Base-by-base conservation (phyloP, 73 alveolate genomes). In the Diophrys sp. region DNA sequence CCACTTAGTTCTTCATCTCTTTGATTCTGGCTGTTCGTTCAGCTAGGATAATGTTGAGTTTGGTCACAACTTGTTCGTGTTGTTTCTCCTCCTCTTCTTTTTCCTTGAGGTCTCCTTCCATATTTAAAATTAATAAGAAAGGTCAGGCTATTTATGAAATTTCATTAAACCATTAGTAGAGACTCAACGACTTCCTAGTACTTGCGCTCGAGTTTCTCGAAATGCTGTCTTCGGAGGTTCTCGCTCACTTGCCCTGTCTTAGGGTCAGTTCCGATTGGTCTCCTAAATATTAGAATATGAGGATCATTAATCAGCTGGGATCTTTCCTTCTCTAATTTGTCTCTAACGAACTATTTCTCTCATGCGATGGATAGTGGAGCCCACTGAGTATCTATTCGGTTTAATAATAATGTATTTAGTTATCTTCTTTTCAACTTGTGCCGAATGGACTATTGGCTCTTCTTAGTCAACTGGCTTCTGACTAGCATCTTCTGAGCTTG, bases 201-300 rank as follows among this genome's bases (percentile, higher is more conserved):
- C 18, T 44, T 44, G 5, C 62, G 5, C 18, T 44, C 62, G 5
- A 11, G 18, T 44, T 18, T 44, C n/a, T 44, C 62, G 18, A 44
- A 18, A 44, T 44, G 62, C 18, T 44, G 62, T 44, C 62, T 1
- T 33, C 28, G 29, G 24, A 71, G 34, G 33, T 31, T 71, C 31
- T 31, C 34, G 11, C 32, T 67, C 14, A 84, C 91, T 55, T 53
- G 18, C 23, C 97, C 97, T 31, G 95, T 83, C 27, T 80, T 70
- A 5, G 93, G 95, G 77, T 91, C 89, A 62, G 93, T 82, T 0
- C 94, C 97, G 27, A 56, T 71, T 2, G 95, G 97, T 34, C 95
- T 83, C 71, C 89, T 91, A 80, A 91, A 91, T 31, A 91, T 85
- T 30, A 91, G 74, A 54, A 91, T 91, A 80, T 91, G 97, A 23